phyloP scores from a whole-genome alignment of 495 filamentous ascomycete species.

The Penicillium goetzii region DNA sequence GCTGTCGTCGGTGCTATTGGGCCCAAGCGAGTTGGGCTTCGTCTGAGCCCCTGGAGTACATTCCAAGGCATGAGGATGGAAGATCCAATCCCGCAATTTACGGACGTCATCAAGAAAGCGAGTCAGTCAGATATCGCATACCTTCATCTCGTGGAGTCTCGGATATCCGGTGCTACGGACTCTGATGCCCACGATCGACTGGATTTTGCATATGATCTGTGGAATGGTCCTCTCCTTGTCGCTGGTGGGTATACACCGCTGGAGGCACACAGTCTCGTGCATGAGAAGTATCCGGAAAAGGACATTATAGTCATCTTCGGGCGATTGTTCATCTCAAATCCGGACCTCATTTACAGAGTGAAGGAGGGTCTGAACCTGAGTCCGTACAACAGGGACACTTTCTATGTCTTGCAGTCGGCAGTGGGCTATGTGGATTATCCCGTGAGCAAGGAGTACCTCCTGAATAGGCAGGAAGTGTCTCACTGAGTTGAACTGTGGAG shows the following conservation, averaged over 20 bases:
- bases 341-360: constrained; percentile 64
- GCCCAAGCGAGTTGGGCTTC: constrained; percentile 56
- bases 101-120: constrained; percentile 52
- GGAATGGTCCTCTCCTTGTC: constrained; percentile 49
- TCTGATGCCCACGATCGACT: constrained; percentile 45
- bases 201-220: constrained; percentile 46
- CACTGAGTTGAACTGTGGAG: not conserved
- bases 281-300: constrained; percentile 52
- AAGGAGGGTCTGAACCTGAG: constrained; percentile 42
- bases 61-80: constrained; percentile 70
- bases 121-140: constrained; percentile 59
- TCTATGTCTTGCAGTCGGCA: constrained; percentile 12
- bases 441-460: constrained; percentile 16
- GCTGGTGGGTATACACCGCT: constrained; percentile 59
- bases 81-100: constrained; percentile 64
- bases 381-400: constrained; percentile 19
- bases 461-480: not conserved
- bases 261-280: constrained; percentile 48
- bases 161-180: constrained; percentile 45
- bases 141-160: constrained; percentile 62
- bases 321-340: constrained; percentile 65
- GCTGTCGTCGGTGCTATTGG: constrained; percentile 66
- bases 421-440: constrained; percentile 25
- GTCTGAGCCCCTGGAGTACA: constrained; percentile 61
- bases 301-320: constrained; percentile 61